These are phyloP conservation scores for Fusarium fracticaudum DNA, from an alignment of 2,329 filamentous ascomycete genomes.

Conservation along the genomic window DNA sequence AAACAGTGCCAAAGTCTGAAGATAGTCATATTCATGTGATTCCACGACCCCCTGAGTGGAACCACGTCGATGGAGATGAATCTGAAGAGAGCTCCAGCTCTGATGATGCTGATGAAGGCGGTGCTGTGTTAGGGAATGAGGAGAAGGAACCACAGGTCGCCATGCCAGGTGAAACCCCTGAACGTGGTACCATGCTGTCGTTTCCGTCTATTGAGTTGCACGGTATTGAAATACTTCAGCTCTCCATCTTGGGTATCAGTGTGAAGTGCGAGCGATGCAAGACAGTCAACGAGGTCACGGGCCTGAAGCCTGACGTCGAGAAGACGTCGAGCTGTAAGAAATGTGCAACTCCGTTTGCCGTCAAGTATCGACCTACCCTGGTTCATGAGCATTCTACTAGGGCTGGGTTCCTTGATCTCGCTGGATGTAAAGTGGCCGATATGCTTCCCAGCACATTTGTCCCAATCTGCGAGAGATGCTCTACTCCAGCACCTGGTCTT, in stretches of 20 bases:
- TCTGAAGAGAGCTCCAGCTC: slow-evolving; percentile 59
- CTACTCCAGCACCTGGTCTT: slow-evolving; percentile 73
- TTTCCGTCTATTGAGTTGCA: slow-evolving; percentile 82
- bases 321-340: slow-evolving; percentile 67
- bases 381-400: slow-evolving; percentile 78
- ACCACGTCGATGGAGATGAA: slow-evolving; percentile 55
- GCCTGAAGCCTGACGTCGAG: slow-evolving; percentile 65
- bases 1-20: slow-evolving; percentile 37
- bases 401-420: slow-evolving; percentile 81
- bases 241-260: slow-evolving; percentile 72
- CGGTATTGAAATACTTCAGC: slow-evolving; percentile 78
- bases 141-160: slow-evolving; percentile 30
- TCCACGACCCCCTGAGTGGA: slow-evolving; percentile 82
- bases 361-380: slow-evolving; percentile 71
- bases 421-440: slow-evolving; percentile 78
- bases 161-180: slow-evolving; percentile 50
- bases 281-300: slow-evolving; percentile 74
- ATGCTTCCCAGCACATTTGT: slow-evolving; percentile 83
- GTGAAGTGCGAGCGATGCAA: slow-evolving; percentile 85
- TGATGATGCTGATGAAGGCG: slow-evolving; percentile 55
- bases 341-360: slow-evolving; percentile 62
- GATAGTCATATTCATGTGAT: slow-evolving; percentile 77
- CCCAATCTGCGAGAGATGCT: slow-evolving; percentile 81
- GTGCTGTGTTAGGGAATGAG: slow-evolving; percentile 50
- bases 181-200: slow-evolving; percentile 79